Evolutionary conservation across 192 early-diverging fungal genomes (phyloP).

Genomic region (Coemansia sp.): DNA sequence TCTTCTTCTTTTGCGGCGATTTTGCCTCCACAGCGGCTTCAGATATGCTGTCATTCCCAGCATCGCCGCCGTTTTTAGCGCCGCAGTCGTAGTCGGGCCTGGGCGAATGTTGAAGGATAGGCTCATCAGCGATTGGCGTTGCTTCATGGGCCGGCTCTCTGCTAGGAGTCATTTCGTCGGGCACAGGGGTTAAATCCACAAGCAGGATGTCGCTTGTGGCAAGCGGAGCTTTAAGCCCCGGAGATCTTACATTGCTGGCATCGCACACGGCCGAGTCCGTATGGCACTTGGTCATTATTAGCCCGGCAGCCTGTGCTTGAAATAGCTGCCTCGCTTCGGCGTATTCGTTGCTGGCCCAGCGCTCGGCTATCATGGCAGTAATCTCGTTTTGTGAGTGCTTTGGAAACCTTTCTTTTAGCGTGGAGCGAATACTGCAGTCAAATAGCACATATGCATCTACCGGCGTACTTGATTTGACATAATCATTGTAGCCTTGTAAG

Average conservation of each 20-base stretch:
- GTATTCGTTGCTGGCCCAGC: neutral
- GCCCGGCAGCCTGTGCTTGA: neutral
- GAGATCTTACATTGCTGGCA: too few relatives aligned
- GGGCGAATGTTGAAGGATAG: too few relatives aligned
- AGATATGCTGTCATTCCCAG: neutral
- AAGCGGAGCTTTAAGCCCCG: too few relatives aligned
- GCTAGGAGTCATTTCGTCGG: too few relatives aligned
- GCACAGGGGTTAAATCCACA: too few relatives aligned
- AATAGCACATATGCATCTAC: neutral
- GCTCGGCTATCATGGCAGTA: neutral
- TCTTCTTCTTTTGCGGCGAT: neutral
- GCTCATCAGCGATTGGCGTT: too few relatives aligned
- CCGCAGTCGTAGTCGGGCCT: neutral
- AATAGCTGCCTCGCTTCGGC: neutral
- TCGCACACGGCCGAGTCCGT: too few relatives aligned
- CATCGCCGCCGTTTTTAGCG: too few relatives aligned
- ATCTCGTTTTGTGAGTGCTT: neutral
- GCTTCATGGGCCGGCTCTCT: too few relatives aligned
- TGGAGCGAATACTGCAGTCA: neutral
- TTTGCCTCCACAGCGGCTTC: too few relatives aligned
- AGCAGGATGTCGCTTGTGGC: too few relatives aligned
- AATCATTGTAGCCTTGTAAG: neutral
- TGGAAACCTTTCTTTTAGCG: neutral
- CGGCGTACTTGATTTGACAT: neutral
- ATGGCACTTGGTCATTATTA: too few relatives aligned